phyloP scores from a whole-genome alignment of 2,329 filamentous ascomycete genomes.

The Colletotrichum spaethianum region DNA sequence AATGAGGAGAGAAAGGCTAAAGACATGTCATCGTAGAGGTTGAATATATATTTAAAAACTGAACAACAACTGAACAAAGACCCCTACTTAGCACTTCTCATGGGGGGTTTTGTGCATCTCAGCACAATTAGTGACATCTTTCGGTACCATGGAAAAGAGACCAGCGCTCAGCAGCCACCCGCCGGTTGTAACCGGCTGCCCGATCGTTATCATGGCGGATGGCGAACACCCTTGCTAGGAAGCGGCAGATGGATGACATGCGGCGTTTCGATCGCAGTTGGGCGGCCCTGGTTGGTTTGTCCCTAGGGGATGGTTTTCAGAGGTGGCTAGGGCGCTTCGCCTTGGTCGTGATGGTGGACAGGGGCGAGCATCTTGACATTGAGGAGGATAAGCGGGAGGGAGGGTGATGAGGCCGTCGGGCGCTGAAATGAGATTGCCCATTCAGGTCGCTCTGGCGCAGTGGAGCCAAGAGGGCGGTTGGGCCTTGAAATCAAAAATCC shows the following conservation, averaged over 20 bases:
- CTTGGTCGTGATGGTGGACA: constrained; percentile 14
- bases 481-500: constrained; percentile 32
- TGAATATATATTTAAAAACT: background rate
- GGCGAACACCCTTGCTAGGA: constrained; percentile 8
- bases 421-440: constrained; percentile 35
- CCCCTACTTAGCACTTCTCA: background rate
- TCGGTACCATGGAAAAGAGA: background rate
- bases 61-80: background rate
- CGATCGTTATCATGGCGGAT: constrained; percentile 20
- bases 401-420: constrained; percentile 2
- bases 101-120: background rate
- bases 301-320: background rate
- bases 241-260: constrained; percentile 32
- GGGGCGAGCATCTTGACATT: background rate
- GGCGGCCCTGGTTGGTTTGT: constrained; percentile 24
- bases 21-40: background rate
- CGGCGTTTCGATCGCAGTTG: constrained; percentile 20
- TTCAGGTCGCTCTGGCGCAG: constrained; percentile 36
- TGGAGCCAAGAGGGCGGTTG: constrained; percentile 28
- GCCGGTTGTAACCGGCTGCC: constrained; percentile 10
- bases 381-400: background rate
- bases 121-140: background rate
- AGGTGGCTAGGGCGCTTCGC: constrained; percentile 29
- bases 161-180: constrained; percentile 7
- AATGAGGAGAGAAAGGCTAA: background rate